Evolutionary conservation across 2,329 filamentous ascomycete genomes (phyloP), one percentile per base, ranked within the genome.

Genomic region (Knufia fluminis): DNA sequence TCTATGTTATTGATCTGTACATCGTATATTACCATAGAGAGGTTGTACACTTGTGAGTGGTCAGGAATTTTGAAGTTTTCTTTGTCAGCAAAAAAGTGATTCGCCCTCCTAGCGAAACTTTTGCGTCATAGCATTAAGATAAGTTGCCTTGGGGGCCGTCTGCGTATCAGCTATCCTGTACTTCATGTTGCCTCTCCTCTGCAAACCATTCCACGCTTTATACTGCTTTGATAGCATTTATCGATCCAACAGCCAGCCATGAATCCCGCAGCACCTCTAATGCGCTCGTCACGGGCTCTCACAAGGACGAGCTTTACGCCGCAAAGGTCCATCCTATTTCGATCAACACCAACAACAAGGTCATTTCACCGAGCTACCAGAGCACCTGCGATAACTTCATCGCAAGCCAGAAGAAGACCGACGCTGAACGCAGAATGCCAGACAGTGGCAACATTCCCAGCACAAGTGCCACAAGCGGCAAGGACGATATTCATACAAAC

Each of bases 401-500:
- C 73, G 36, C 68, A 70, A 56, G 60, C 66, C 36, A 68, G 66
- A 52, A 68, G 63, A 48, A 65, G 74, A 59, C 74, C 74, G 26
- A 69, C 64, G 7, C 54, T 75, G 56, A 66, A 66, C 31, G 65
- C 68, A 22, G 56, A 62, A 39, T 69, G 72, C 52, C 71, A 70
- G 42, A 35, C 63, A 19, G 53, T 59, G 4, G 60, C 65, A 6
- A 62, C 60, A 32, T 62, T 64, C 36, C 60, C 67, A 16, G 64
- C 68, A 38, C 69, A 66, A 42, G 62, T 65, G 2, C 59, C 67
- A 19, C 17, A n/a, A 16, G 65, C 63, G n/a, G 69, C 66, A 52
- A 83, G 91, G 56, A 89, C 82, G 20, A 94, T 98, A 68, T 98
- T 97, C 73, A 98, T 98, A 63, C 92, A 98, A 71, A 97, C 91